A percentile compares a stretch with the other conserved stretches of the same genome.
These are phyloP conservation scores for Maudiozyma barnettii DNA, from an alignment of 805 yeast genomes.

Conservation along the genomic window DNA sequence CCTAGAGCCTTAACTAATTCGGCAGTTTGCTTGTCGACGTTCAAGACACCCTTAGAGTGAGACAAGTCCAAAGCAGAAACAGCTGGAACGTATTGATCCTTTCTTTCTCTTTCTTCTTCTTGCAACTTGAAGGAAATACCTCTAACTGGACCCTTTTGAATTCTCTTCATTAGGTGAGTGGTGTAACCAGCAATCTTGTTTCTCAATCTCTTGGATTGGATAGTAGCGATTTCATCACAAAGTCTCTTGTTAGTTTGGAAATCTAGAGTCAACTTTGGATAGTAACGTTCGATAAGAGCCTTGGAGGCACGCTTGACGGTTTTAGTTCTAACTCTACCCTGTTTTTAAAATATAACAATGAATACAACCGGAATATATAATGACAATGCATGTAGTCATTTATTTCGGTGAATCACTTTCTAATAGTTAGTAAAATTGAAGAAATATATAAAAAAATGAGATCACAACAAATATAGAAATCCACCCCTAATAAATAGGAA, in stretches of 20 bases:
- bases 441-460: no score
- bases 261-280: conserved; percentile 98
- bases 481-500: no score
- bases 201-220: conserved; percentile 99
- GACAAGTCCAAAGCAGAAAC: conserved; percentile 98
- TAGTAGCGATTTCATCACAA: conserved; percentile 95
- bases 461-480: no score
- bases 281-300: conserved; percentile 98
- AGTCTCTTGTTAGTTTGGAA: conserved; percentile 99
- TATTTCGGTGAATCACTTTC: no score
- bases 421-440: no score
- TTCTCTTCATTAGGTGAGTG: conserved; percentile 99
- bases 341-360: neutral
- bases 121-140: conserved; percentile 99
- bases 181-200: conserved; percentile 99
- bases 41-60: conserved; percentile 90
- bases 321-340: conserved; percentile 99
- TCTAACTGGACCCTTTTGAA: conserved; percentile 99
- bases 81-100: conserved; percentile 99
- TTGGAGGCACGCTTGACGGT: conserved; percentile 99
- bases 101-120: conserved; percentile 99
- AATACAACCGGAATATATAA: neutral
- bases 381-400: neutral
- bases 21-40: conserved; percentile 94
- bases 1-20: conserved; percentile 92